Evolutionary conservation across 169 alveolate genomes (phyloP).

Genomic region (Eimeria falciformis): DNA sequence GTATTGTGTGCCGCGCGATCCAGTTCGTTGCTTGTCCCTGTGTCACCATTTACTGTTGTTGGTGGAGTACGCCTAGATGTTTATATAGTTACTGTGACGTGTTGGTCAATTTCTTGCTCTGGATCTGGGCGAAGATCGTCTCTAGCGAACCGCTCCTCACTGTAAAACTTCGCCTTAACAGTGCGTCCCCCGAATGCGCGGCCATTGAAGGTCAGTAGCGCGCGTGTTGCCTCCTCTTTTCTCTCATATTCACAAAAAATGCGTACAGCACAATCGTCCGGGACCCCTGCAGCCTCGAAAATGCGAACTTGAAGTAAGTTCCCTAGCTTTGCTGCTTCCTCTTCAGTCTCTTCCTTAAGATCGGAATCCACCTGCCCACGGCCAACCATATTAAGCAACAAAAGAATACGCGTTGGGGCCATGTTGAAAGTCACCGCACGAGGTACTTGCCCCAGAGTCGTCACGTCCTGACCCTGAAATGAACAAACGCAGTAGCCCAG

Average conservation of each 20-base stretch:
- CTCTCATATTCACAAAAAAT: conserved; percentile 85
- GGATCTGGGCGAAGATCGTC: conserved; percentile 76
- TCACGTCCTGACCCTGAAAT: conserved; percentile 72
- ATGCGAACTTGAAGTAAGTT: conserved; percentile 82
- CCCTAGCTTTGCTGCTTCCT: conserved; percentile 86
- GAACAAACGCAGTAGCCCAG: neutral
- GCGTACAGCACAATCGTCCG: conserved; percentile 85
- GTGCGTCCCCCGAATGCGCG: conserved; percentile 86
- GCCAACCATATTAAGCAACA: conserved; percentile 82
- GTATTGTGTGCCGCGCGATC: neutral
- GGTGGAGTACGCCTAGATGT: neutral
- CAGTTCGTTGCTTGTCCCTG: neutral
- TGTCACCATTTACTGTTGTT: neutral
- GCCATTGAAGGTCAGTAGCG: conserved; percentile 83
- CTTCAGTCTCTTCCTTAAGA: conserved; percentile 84
- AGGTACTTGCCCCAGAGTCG: conserved; percentile 71
- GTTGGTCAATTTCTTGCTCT: conserved; percentile 76
- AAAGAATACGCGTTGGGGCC: conserved; percentile 78
- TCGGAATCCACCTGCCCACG: conserved; percentile 84
- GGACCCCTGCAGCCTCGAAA: conserved; percentile 79
- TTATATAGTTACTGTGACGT: conserved; percentile 59
- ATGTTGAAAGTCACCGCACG: conserved; percentile 75
- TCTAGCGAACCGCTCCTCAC: conserved; percentile 77
- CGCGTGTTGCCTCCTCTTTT: conserved; percentile 82
- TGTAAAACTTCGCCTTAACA: conserved; percentile 82